Percentiles rank a stretch among this genome's conserved stretches.
Conservation (phyloP, 2,329 filamentous ascomycete species). For the Cryphonectria nitschkei region DNA sequence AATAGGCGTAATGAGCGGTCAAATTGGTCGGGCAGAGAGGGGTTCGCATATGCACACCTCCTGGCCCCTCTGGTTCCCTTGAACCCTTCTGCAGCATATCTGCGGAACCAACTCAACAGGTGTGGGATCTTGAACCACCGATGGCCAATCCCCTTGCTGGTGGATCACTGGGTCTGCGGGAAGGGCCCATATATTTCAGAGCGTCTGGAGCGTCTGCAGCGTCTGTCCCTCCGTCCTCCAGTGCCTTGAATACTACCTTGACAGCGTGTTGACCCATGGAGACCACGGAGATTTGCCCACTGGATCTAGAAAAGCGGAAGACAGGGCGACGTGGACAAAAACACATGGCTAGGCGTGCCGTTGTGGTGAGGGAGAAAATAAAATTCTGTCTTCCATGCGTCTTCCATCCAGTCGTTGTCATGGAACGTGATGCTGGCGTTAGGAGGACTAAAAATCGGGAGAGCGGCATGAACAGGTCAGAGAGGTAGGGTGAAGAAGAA, state of each 20-base stretch:
- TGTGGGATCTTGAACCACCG: slow-evolving; percentile 8
- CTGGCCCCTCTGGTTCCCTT: slow-evolving; percentile 4
- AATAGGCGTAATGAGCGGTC: slow-evolving; percentile 15
- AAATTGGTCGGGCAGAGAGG: slow-evolving; percentile 1
- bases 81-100: slow-evolving; percentile 3
- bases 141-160: slow-evolving; percentile 9
- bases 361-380: not conserved
- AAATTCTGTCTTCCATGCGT: not conserved
- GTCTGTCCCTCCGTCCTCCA: not conserved
- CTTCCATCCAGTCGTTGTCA: slow-evolving; percentile 1
- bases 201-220: not conserved
- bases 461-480: slow-evolving; percentile 3
- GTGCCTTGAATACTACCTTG: slow-evolving; percentile 2
- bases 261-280: not conserved
- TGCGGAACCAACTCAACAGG: slow-evolving; percentile 16
- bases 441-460: not conserved
- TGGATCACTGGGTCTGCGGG: slow-evolving; percentile 9
- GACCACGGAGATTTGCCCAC: not conserved
- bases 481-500: not conserved
- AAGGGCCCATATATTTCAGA: not conserved
- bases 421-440: not conserved
- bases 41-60: slow-evolving; percentile 4
- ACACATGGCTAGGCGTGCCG: not conserved
- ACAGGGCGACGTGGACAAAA: slow-evolving; percentile 12
- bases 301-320: slow-evolving; percentile 7